Conservation (phyloP, 331 rosid genomes). For the Rosa hybrid region DNA sequence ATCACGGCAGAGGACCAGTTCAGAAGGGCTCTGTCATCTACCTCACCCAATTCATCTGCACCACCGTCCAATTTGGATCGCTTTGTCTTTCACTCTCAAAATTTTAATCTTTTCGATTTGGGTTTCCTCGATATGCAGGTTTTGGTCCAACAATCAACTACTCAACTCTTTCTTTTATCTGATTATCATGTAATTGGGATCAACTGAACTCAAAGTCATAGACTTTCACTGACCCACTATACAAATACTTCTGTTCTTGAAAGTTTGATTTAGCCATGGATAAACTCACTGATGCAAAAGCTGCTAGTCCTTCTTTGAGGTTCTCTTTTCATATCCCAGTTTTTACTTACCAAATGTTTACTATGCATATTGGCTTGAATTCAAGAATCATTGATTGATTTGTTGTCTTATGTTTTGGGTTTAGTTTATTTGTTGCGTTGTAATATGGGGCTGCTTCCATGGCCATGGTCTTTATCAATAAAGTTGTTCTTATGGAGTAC, state of each 20-base stretch:
- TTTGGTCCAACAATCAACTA: no score
- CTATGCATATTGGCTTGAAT: background rate
- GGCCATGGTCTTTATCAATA: constrained; percentile 97
- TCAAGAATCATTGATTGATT: background rate
- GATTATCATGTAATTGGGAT: constrained; percentile 18
- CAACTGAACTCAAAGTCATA: constrained; percentile 2
- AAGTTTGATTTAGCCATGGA: constrained; percentile 47
- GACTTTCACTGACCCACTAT: background rate
- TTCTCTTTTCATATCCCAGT: constrained; percentile 12
- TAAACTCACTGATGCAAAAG: constrained; percentile 52
- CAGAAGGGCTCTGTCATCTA: no score
- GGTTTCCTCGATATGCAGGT: no score
- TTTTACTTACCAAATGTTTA: background rate
- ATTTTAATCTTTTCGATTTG: no score
- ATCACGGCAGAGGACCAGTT: no score
- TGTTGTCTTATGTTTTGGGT: constrained; percentile 11
- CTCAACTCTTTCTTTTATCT: no score
- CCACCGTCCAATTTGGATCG: no score
- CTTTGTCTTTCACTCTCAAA: no score
- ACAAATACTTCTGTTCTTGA: constrained; percentile 17
- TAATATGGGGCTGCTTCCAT: constrained; percentile 90
- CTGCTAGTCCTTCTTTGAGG: constrained; percentile 47
- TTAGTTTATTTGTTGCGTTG: constrained; percentile 76
- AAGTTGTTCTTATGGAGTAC: constrained; percentile 91
- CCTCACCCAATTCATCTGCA: no score